Evolutionary conservation across 108 stramenopile genomes (phyloP).

Genomic region (Heterococcus sp.): DNA sequence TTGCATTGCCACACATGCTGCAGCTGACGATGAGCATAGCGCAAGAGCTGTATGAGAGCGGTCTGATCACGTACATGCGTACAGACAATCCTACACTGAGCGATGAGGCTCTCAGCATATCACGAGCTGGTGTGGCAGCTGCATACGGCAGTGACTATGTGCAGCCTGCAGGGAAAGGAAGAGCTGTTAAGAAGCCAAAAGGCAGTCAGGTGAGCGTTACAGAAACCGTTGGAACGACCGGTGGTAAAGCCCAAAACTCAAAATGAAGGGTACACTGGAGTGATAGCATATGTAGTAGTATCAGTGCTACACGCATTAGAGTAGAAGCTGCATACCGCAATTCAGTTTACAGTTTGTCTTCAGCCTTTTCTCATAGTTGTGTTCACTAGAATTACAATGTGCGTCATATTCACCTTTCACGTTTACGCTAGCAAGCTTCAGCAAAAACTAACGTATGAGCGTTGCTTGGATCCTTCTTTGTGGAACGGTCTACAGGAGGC

Average conservation of each 20-base stretch:
- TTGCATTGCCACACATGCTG: not conserved
- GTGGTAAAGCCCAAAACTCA: not conserved
- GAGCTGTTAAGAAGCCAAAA: slow-evolving; percentile 16
- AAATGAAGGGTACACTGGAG: not conserved
- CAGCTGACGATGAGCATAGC: slow-evolving; percentile 14
- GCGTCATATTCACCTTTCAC: too few species aligned
- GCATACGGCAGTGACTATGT: slow-evolving; percentile 47
- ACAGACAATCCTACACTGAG: slow-evolving; percentile 72
- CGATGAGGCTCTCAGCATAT: slow-evolving; percentile 52
- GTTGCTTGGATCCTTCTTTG: too few species aligned
- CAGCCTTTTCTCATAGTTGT: not conserved
- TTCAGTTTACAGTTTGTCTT: not conserved
- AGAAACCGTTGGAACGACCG: not conserved
- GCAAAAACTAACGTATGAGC: not conserved
- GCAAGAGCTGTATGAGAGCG: slow-evolving; percentile 25
- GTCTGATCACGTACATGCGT: slow-evolving; percentile 66
- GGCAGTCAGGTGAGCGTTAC: slow-evolving; percentile 2
- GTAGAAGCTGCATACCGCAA: not conserved
- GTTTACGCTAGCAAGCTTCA: too few species aligned
- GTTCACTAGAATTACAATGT: too few species aligned
- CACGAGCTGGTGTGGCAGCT: slow-evolving; percentile 25
- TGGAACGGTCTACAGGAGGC: slow-evolving; percentile 75
- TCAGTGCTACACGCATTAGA: not conserved
- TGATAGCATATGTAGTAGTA: not conserved
- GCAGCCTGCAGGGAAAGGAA: not conserved